These are phyloP conservation scores for Ceratobasidium sp. DNA, from an alignment of 1,284 basidiomycete genomes.

Conservation along the genomic window DNA sequence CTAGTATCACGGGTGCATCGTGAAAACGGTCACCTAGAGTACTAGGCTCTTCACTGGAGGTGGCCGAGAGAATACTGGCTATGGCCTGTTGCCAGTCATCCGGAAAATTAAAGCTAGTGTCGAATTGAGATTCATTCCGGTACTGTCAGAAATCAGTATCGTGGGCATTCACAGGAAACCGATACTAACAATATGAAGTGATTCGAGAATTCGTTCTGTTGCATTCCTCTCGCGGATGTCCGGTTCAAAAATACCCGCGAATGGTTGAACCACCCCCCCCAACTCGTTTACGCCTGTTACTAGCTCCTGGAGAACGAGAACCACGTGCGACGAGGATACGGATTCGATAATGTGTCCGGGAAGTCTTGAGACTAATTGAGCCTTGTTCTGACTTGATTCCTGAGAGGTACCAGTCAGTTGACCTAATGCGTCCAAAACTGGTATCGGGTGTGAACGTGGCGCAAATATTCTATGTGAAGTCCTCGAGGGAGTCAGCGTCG, in stretches of 20 bases:
- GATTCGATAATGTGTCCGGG: conserved; percentile 42
- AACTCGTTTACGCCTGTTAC: conserved; percentile 66
- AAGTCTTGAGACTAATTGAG: conserved; percentile 32
- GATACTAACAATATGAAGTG: conserved; percentile 62
- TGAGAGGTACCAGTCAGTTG: conserved; percentile 29
- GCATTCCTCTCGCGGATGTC: conserved; percentile 50
- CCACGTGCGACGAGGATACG: conserved; percentile 47
- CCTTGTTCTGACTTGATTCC: conserved; percentile 14
- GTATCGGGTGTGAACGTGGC: conserved; percentile 69
- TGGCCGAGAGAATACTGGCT: conserved; percentile 39
- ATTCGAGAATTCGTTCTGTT: conserved; percentile 56
- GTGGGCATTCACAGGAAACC: background rate
- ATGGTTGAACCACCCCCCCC: conserved; percentile 64
- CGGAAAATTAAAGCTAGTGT: conserved; percentile 56
- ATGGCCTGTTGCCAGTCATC: conserved; percentile 65
- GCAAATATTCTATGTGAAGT: conserved; percentile 62
- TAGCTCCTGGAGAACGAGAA: conserved; percentile 63
- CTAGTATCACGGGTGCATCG: conserved; percentile 55
- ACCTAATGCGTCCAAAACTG: conserved; percentile 54
- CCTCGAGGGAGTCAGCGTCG: conserved; percentile 55
- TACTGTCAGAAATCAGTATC: conserved; percentile 33
- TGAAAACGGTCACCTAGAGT: conserved; percentile 41
- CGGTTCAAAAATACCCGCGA: conserved; percentile 63
- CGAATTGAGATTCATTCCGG: conserved; percentile 47
- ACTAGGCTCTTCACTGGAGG: conserved; percentile 34